phyloP scores from a whole-genome alignment of 768 basidiomycete genomes.

The Boletus sp. region DNA sequence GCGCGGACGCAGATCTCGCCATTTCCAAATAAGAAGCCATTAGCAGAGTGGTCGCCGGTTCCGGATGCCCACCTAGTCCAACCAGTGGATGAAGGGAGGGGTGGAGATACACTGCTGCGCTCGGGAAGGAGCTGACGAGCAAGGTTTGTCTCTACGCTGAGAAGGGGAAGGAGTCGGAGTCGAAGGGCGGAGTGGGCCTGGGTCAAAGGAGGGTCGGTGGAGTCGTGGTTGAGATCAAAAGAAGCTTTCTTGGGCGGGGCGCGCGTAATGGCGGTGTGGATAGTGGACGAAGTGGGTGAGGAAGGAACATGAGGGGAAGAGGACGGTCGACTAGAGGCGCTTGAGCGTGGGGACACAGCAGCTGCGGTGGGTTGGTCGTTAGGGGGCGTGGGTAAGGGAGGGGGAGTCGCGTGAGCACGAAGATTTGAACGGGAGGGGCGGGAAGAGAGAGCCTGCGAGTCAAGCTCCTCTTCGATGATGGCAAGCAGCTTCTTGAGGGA shows the following conservation, averaged over 20 bases:
- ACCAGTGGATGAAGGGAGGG: conserved; percentile 27
- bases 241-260: not conserved
- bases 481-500: conserved; percentile 59
- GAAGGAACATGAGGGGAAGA: not conserved
- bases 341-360: not conserved
- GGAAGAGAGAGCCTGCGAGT: conserved; percentile 21
- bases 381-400: conserved; percentile 1
- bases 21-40: not conserved
- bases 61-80: conserved; percentile 29
- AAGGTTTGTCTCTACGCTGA: conserved; percentile 54
- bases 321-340: not conserved
- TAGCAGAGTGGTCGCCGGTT: not conserved
- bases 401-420: conserved; percentile 33
- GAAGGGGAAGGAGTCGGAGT: conserved; percentile 48
- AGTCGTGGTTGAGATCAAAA: not conserved
- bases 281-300: not conserved
- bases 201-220: conserved; percentile 19
- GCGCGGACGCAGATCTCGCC: conserved; percentile 52
- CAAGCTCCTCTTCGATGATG: conserved; percentile 46
- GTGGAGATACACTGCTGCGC: conserved; percentile 14
- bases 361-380: not conserved
- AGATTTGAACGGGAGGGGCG: conserved; percentile 2
- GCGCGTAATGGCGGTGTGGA: not conserved
- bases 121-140: conserved; percentile 51
- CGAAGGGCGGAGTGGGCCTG: conserved; percentile 27